Evolutionary conservation across 768 basidiomycete species (phyloP), one percentile per base, ranked within the genome.

Genomic region (Favolaschia claudopus): DNA sequence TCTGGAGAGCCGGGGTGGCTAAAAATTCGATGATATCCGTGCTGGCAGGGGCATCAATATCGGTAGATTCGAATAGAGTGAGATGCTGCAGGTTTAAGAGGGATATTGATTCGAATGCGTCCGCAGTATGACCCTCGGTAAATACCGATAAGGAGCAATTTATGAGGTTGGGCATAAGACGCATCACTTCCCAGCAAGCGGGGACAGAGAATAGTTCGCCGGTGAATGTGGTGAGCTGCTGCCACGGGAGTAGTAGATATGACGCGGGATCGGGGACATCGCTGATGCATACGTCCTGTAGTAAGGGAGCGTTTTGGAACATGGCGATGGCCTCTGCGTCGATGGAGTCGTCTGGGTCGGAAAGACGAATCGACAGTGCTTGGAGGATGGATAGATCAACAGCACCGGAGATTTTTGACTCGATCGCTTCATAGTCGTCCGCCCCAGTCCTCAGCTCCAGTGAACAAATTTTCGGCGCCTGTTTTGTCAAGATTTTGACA

Each of bases 141-240:
- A n/a, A 29, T 15, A 19, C 29, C 12, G 56, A n/a, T 5, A 58
- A 58, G 20, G 47, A 2, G 24, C 48, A 58, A 19, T 58, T 28
- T 1, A 14, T 28, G 12, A 51, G 20, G 17, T 51, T 58, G 33
- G 56, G 48, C 42, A 58, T 44, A 2, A 44, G 27, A 14, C 5
- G 7, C n/a, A 51, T 9, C 20, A 43, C 48, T 17, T 58, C 34
- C 29, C 28, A 37, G 34, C 34, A 58, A 13, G 31, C 20, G 4
- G 15, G 7, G 1, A 32, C 17, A 15, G 49, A 25, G 36, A 44
- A 51, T 9, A 24, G 5, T 44, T 46, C 44, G 2, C 43, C 57
- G 12, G 57, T 58, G 44, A 52, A 58, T 46, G 51, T 58, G 15
- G 34, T 43, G 36, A 58, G 36, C 27, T 58, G 57, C n/a, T 32